Base-by-base conservation (phyloP, 2,329 filamentous ascomycete genomes). In the Sordariomycetes sp. region DNA sequence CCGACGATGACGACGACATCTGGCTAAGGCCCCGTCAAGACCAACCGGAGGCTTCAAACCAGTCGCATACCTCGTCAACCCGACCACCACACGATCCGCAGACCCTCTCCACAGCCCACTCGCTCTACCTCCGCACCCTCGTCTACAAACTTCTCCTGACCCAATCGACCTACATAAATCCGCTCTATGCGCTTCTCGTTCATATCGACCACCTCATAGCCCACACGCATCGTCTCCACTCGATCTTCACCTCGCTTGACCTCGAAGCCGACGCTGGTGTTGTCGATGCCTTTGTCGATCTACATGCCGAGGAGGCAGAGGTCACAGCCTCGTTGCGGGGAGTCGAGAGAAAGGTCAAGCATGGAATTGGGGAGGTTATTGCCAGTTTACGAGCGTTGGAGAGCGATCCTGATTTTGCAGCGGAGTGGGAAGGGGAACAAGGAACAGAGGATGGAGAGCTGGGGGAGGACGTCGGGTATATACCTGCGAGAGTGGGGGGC, bases 201-300 rank as follows among this genome's bases (percentile, higher is more conserved):
- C 76, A 84, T 46, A 74, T 86, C n/a, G 88, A 95, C 55, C 81
- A 82, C 44, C 77, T 94, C 9, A 77, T 86, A 18, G 81, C 85
- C 0, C 75, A 87, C 25, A 72, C 92, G 30, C 72, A 77, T 34
- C 82, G 86, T 3, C 68, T 94, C 1, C 79, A 92, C 42, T 68
- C 67, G 3, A 76, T 92, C 32, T 92, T 88, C 67, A 73, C 75
- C 14, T 79, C 82, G 1, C 68, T 86, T 23, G 87, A 94, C 52
- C 71, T 93, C 0, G 85, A 94, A 54, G 70, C 75, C 4, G 86
- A 94, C 47, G 81, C 86, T 37, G 86, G 85, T 6, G 83, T 92
- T 1, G 75, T 88, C 5, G 85, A 86, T 49, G 76, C 79, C 0
- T 79, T 82, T 48, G 70, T 79, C 2, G 77, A 86, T 49, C 74